Evolutionary conservation across 2,329 filamentous ascomycete genomes (phyloP).

Genomic region (Paecilomyces fulvus): DNA sequence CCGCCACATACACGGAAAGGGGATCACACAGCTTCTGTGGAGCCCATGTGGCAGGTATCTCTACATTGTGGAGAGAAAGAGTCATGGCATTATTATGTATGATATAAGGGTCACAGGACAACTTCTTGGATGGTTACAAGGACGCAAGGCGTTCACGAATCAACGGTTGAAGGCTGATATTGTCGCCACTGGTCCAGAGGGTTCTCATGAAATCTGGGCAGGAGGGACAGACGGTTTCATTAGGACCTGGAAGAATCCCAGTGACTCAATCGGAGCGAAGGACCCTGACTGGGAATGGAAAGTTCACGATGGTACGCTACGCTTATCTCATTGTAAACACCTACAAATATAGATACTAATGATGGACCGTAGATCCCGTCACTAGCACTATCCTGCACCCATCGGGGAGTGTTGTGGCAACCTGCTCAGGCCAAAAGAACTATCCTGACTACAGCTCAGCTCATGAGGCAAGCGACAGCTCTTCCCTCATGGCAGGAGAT

Average conservation of each 20-base stretch:
- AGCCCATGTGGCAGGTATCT: constrained; percentile 51
- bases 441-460: constrained; percentile 10
- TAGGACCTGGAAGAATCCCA: constrained; percentile 42
- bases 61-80: constrained; percentile 49
- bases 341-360: constrained; percentile 9
- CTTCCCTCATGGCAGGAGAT: constrained; percentile 12
- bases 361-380: constrained; percentile 32
- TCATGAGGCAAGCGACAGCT: constrained; percentile 6
- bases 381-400: constrained; percentile 40
- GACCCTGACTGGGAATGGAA: constrained; percentile 35
- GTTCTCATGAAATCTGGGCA: constrained; percentile 48
- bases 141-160: constrained; percentile 40
- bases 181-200: constrained; percentile 21
- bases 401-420: constrained; percentile 39
- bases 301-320: constrained; percentile 39
- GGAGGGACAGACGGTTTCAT: constrained; percentile 50
- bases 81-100: constrained; percentile 48
- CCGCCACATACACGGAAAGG: constrained; percentile 38
- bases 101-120: constrained; percentile 49
- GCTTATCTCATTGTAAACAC: constrained; percentile 3
- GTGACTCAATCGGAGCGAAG: constrained; percentile 31
- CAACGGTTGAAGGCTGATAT: constrained; percentile 52
- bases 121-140: constrained; percentile 42
- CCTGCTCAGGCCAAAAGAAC: constrained; percentile 40
- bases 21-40: constrained; percentile 50